Percentiles rank a stretch among this genome's conserved stretches.
phyloP scores from a whole-genome alignment of 139 green algal species.

The Bryopsis sp. region DNA sequence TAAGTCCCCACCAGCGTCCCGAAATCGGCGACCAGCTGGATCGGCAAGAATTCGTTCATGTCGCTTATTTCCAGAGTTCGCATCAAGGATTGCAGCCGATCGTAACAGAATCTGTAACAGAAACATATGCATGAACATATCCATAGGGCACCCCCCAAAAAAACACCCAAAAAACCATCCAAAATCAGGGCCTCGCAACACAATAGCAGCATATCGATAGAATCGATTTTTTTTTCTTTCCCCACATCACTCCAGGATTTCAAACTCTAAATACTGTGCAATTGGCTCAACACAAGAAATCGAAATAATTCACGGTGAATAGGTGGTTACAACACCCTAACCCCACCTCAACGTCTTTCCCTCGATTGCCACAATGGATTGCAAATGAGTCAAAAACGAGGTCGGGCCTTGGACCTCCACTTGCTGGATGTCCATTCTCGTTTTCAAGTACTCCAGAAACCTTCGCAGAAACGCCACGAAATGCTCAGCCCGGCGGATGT shows the following conservation, averaged over 20 bases:
- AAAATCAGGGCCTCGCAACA: background rate
- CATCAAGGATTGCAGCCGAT: slow-evolving; percentile 84
- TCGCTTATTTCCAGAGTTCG: slow-evolving; percentile 94
- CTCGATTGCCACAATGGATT: slow-evolving; percentile 35
- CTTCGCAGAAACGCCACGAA: slow-evolving; percentile 94
- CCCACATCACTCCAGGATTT: no score
- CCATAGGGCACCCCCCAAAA: background rate
- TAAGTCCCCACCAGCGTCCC: slow-evolving; percentile 95
- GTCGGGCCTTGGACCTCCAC: slow-evolving; percentile 54
- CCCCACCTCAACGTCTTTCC: slow-evolving; percentile 47
- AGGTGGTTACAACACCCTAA: background rate
- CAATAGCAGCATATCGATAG: background rate
- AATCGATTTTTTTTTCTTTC: no score
- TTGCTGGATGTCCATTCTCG: slow-evolving; percentile 35
- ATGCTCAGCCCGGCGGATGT: slow-evolving; percentile 94
- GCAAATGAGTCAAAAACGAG: slow-evolving; percentile 72
- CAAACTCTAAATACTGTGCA: no score
- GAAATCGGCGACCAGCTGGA: slow-evolving; percentile 93
- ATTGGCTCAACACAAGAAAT: background rate
- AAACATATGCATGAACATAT: background rate
- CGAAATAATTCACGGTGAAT: background rate
- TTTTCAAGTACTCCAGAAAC: slow-evolving; percentile 77
- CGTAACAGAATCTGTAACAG: slow-evolving; percentile 86
- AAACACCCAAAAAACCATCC: background rate
- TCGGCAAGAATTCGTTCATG: slow-evolving; percentile 82